Evolutionary conservation across 108 stramenopile species (phyloP).

Genomic region (Epithemia pelagica): DNA sequence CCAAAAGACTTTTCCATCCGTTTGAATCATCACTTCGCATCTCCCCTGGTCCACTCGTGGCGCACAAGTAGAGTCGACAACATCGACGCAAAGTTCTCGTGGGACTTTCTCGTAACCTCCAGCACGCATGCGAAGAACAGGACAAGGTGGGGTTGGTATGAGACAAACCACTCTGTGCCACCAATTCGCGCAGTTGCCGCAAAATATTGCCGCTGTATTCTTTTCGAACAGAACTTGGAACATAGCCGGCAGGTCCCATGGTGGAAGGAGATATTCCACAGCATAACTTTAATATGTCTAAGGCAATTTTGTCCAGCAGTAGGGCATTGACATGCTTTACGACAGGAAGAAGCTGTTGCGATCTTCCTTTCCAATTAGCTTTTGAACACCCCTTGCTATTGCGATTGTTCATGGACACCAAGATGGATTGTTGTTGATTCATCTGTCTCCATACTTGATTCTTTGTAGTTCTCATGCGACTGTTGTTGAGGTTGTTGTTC

Average conservation of each 20-base stretch:
- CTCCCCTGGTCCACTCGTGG: constrained; percentile 62
- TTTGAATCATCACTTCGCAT: constrained; percentile 70
- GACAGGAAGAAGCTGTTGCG: constrained; percentile 43
- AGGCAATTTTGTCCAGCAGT: constrained; percentile 45
- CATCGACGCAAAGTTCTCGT: constrained; percentile 36
- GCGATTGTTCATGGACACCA: not conserved
- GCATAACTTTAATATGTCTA: not conserved
- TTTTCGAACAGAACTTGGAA: not conserved
- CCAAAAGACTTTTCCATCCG: constrained; percentile 59
- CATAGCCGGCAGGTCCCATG: constrained; percentile 14
- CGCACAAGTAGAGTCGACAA: constrained; percentile 61
- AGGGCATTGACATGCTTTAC: constrained; percentile 51
- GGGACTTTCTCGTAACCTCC: constrained; percentile 63
- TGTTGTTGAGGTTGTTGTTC: not conserved
- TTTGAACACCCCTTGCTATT: not conserved
- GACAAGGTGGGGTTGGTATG: not conserved
- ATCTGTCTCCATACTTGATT: constrained; percentile 78
- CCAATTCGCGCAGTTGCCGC: no score
- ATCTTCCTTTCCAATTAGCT: constrained; percentile 2
- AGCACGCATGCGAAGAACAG: constrained; percentile 10
- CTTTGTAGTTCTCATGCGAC: constrained; percentile 3
- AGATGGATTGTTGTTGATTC: constrained; percentile 54
- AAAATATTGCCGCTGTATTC: not conserved
- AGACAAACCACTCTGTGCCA: no score
- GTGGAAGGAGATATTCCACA: not conserved